Conservation (phyloP, 768 basidiomycete genomes). For the Pulveroboletus sp. region DNA sequence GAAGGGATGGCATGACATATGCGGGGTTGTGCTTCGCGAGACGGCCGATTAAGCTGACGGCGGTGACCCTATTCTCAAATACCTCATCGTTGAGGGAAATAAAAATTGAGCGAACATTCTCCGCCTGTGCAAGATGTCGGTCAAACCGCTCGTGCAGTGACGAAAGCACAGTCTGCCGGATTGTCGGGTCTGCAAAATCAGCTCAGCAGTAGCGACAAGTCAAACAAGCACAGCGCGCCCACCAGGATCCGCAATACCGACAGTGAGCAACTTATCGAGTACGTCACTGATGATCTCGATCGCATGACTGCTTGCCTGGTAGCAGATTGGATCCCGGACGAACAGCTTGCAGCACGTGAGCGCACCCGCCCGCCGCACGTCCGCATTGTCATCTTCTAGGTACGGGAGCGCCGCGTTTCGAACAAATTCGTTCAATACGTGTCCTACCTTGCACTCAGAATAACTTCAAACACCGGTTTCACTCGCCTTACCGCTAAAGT, state of each 20-base stretch:
- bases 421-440: conserved; percentile 93
- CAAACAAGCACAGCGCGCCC: conserved; percentile 5
- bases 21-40: conserved; percentile 95
- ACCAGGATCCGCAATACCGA: conserved; percentile 97
- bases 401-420: conserved; percentile 88
- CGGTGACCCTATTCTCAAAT: conserved; percentile 89
- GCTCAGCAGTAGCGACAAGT: conserved; percentile 4
- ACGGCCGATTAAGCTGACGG: conserved; percentile 86
- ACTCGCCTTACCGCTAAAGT: conserved; percentile 73
- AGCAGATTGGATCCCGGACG: conserved; percentile 91
- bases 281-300: conserved; percentile 98
- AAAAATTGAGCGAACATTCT: conserved; percentile 96
- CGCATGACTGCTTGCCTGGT: conserved; percentile 91
- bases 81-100: conserved; percentile 97
- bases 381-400: conserved; percentile 85
- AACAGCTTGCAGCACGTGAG: conserved; percentile 89
- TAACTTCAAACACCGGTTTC: neutral
- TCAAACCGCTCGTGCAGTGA: conserved; percentile 92
- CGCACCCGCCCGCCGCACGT: conserved; percentile 86
- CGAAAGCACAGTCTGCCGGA: conserved; percentile 81
- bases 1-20: conserved; percentile 95
- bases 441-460: conserved; percentile 46
- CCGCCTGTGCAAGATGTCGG: conserved; percentile 94
- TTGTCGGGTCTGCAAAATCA: conserved; percentile 51
- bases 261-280: conserved; percentile 91